Base-by-base conservation (phyloP, 2,329 filamentous ascomycete genomes). In the Alternaria atra region DNA sequence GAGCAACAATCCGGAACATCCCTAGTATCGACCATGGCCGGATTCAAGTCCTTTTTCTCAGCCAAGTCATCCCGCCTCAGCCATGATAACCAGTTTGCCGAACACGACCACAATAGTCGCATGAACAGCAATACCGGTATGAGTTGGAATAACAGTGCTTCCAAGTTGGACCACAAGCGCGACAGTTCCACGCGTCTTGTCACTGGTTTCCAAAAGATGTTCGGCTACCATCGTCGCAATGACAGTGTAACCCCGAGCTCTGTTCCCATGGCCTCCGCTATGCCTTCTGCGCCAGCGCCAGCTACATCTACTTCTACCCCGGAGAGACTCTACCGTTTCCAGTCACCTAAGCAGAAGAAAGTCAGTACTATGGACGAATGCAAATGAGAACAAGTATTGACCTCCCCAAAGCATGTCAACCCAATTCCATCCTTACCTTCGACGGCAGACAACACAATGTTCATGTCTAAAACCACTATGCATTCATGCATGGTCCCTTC, bases 21-120 rank as follows among this genome's bases (percentile, higher is more conserved):
- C 56, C 82, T 80, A 44, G 77, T 40, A 73, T 76, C 66, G 86
- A 84, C 5, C 83, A 71, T 84, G 3, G 87, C 75, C 34, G 44
- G 88, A 76, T 37, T 52, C 42, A 52, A 32, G n/a, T 15, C 27
- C 20, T 47, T 60, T 13, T n/a, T 60, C 20, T 52, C 46, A 23
- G 40, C 44, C 5, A 37, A 34, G 20, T 37, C 1, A 15, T 47
- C 34, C 13, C 25, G 52, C 17, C 23, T 25, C 30, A 40, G 39
- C 12, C 23, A 29, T 15, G 32, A 46, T 27, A 15, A n/a, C 25
- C 17, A 54, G 13, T 15, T 13, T 15, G 25, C 40, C 6, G 40
- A 20, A 35, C 15, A 35, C n/a, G 30, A 46, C 17, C 40, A 17
- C 6, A 46, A 37, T 7, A 40, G 8, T 13, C 40, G 10, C 10